phyloP scores from a whole-genome alignment of 768 basidiomycete species.

The Hirschioporus abietinus region DNA sequence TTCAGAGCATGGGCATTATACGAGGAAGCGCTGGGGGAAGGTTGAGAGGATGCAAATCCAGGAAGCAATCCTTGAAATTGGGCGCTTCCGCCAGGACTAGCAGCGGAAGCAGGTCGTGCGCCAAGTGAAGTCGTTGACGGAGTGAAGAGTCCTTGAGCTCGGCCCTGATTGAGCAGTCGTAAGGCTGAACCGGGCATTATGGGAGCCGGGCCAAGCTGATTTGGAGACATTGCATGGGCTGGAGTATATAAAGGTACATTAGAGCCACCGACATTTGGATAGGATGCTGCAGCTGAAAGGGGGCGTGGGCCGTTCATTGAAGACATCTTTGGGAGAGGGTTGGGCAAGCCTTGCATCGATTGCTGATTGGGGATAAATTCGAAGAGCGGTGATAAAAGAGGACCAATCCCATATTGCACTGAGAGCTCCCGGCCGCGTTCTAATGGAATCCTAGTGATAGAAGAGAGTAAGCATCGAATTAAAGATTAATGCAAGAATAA shows the following conservation, averaged over 20 bases:
- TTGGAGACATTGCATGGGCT: slow-evolving; percentile 8
- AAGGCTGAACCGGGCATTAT: slow-evolving; percentile 87
- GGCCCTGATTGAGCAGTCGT: slow-evolving; percentile 77
- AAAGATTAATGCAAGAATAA: not conserved
- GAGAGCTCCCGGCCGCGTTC: slow-evolving; percentile 93
- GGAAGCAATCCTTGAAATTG: slow-evolving; percentile 47
- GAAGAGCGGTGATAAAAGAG: slow-evolving; percentile 84
- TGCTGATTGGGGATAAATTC: slow-evolving; percentile 82
- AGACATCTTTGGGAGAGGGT: slow-evolving; percentile 20
- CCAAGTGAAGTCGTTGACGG: slow-evolving; percentile 67
- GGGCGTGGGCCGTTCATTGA: slow-evolving; percentile 50
- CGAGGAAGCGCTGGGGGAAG: slow-evolving; percentile 29
- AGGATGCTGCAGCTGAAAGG: slow-evolving; percentile 64
- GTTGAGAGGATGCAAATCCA: slow-evolving; percentile 43
- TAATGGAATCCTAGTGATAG: slow-evolving; percentile 78
- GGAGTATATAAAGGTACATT: slow-evolving; percentile 36
- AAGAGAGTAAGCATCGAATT: slow-evolving; percentile 4
- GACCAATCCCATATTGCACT: slow-evolving; percentile 84
- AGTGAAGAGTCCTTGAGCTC: slow-evolving; percentile 81
- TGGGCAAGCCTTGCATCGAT: slow-evolving; percentile 62
- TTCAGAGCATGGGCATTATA: slow-evolving; percentile 37
- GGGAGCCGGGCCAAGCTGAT: slow-evolving; percentile 63
- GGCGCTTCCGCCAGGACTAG: slow-evolving; percentile 30
- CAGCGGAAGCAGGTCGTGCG: slow-evolving; percentile 30
- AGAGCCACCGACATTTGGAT: slow-evolving; percentile 41